Evolutionary conservation across 2,329 filamentous ascomycete species (phyloP), one percentile per base, ranked within the genome.

Genomic region (Lachnellula occidentalis): DNA sequence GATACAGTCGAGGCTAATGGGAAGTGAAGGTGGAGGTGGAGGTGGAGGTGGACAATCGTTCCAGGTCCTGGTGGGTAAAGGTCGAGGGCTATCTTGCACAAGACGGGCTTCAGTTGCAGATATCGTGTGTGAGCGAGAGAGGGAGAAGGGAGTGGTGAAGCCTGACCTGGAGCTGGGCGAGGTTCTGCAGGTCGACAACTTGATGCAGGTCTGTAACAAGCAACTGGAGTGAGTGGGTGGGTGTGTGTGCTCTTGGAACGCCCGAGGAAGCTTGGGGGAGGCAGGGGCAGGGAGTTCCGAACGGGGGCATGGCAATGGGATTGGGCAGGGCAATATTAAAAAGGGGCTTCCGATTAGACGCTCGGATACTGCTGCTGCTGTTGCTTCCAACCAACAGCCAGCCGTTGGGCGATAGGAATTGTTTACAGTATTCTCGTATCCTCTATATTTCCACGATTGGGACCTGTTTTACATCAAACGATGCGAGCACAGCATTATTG

Each of bases 151-250:
- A 17, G 15, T 41, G 37, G 37, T 19, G 37, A 19, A 41, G 37
- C 15, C 15, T 15, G 15, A 41, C 5, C 21, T 21, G 45, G 45
- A 52, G 37, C 27, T 53, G 45, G 59, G 58, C 53, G 51, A 51
- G 7, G 45, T n/a, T 41, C 37, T 41, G 37, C 24, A 62, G 67
- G 66, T 68, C 66, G 66, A 65, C 61, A 53, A 69, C 65, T 68
- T 71, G 70, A 71, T 60, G 69, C 71, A 72, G 51, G 66, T 65
- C 67, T 71, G 69, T 71, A 68, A 69, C 70, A 39, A 39, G 51
- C 48, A 47, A 31, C 42, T 47, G 17, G 11, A 7, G 34, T 50
- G 48, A 17, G 12, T 17, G 21, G 12, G 34, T 14, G 19, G 11
- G 12, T 27, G 8, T 17, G 15, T 27, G 48, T 22, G 9, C 41